Evolutionary conservation across 2,329 filamentous ascomycete genomes (phyloP).

Genomic region (Malbranchea cinnamomea): DNA sequence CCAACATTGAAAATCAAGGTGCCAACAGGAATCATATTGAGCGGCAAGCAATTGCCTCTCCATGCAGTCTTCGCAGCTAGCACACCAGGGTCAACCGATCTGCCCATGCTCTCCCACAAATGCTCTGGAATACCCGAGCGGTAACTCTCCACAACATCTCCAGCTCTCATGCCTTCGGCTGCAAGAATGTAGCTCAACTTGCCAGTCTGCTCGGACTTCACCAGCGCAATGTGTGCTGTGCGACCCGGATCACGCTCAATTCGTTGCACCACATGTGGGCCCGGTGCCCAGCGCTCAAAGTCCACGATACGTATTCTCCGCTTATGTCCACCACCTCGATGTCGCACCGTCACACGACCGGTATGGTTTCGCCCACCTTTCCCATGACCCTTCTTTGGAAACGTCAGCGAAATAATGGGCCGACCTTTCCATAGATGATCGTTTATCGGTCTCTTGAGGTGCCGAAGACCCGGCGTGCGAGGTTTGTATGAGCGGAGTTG

Average conservation of each 20-base stretch:
- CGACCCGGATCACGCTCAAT: conserved; percentile 94
- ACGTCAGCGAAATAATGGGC: conserved; percentile 67
- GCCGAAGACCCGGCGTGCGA: conserved; percentile 78
- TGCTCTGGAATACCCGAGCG: conserved; percentile 75
- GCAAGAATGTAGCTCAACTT: conserved; percentile 84
- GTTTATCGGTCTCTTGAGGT: conserved; percentile 84
- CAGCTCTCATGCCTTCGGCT: conserved; percentile 83
- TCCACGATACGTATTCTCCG: conserved; percentile 84
- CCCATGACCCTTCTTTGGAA: conserved; percentile 79
- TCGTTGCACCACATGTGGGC: conserved; percentile 76
- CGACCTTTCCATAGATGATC: conserved; percentile 94
- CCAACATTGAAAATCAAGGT: conserved; percentile 86
- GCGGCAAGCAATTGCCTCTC: conserved; percentile 83
- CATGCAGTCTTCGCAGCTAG: conserved; percentile 87
- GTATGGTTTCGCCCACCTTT: conserved; percentile 87
- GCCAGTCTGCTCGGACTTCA: conserved; percentile 59
- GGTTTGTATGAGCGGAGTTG: conserved; percentile 79
- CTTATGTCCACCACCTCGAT: conserved; percentile 85
- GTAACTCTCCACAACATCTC: conserved; percentile 86
- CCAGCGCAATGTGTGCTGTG: conserved; percentile 79
- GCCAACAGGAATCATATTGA: conserved; percentile 94
- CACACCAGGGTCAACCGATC: conserved; percentile 84
- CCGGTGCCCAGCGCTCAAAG: conserved; percentile 63
- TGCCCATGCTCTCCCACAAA: conserved; percentile 82
- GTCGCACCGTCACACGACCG: conserved; percentile 73